Conservation (phyloP, 768 basidiomycete species). For the Filobasidium floriforme region DNA sequence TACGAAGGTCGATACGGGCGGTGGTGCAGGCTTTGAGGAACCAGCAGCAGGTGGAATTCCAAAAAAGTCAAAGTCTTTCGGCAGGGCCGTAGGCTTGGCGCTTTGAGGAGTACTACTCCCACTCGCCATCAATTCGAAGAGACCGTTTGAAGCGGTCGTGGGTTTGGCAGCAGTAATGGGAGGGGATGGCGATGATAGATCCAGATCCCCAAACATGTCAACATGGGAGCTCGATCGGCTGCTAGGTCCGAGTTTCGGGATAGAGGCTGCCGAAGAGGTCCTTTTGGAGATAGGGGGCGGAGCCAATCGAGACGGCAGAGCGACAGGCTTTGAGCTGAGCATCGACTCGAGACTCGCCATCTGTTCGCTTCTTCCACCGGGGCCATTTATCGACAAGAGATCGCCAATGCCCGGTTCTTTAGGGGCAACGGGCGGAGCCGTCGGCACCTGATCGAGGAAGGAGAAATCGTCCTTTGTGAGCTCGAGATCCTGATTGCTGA, state of each 20-base stretch:
- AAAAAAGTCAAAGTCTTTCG: conserved; percentile 48
- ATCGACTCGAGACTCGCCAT: conserved; percentile 37
- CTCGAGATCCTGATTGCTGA: conserved; percentile 55
- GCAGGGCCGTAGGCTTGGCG: conserved; percentile 20
- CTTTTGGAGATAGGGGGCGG: conserved; percentile 28
- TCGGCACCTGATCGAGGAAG: conserved; percentile 53
- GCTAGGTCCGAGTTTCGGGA: neutral
- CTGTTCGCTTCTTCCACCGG: conserved; percentile 23
- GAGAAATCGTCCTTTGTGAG: conserved; percentile 74
- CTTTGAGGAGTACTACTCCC: conserved; percentile 16
- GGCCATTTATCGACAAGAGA: conserved; percentile 44
- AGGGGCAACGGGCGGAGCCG: conserved; percentile 22
- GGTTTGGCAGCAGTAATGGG: neutral
- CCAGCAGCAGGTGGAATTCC: conserved; percentile 3
- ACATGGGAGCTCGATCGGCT: conserved; percentile 25
- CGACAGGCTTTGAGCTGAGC: conserved; percentile 27
- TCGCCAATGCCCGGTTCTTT: conserved; percentile 49
- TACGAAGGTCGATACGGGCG: neutral
- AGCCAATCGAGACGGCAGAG: conserved; percentile 34
- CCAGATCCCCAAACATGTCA: conserved; percentile 38
- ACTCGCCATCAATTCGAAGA: conserved; percentile 11
- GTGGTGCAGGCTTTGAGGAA: conserved; percentile 13
- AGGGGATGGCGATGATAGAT: conserved; percentile 19
- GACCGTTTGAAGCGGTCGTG: conserved; percentile 1
- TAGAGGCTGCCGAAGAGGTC: conserved; percentile 8